Base-by-base conservation (phyloP, 1,284 basidiomycete species). In the Peniophora sp. region DNA sequence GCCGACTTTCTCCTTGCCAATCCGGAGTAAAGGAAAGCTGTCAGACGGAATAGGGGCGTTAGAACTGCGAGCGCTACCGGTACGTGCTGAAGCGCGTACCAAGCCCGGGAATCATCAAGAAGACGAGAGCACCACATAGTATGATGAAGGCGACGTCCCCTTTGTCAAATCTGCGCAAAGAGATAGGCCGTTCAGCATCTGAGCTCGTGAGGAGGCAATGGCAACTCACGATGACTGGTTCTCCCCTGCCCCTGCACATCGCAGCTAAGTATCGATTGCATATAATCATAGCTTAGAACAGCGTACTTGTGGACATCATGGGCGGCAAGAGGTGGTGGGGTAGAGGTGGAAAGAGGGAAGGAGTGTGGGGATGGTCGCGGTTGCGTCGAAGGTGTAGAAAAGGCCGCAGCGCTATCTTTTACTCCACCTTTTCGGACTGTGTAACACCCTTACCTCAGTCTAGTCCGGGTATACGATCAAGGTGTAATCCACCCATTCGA, bases 1-100 rank as follows among this genome's bases (percentile, higher is more conserved):
- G 83, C 81, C 51, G 79, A 83, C 64, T 86, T 86, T 57, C 92
- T 75, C 50, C 91, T 78, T 17, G 88, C 82, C 12, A 93, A 75
- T 54, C 92, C 92, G 39, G 92, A 92, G 68, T 96, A 96, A 25
- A 95, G 81, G 71, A 93, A 95, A 2, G 75, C 83, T 82, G 34
- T 27, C 48, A 49, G 55, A 36, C 45, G 17, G 32, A 25, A 47
- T 51, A 24, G 43, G 52, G 52, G 49, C 38, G 8, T 41, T 41
- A 41, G 19, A 16, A 45, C 54, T 45, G 44, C 23, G n/a, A 32
- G 38, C 38, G 32, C 9, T 44, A 38, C 35, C 24, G 48, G 53
- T 16, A 39, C 47, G 25, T 45, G 19, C 24, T 51, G 6, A 14
- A 44, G 56, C 45, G 61, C 67, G 52, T 49, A 82, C 82, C 84